A percentile compares a stretch with the other conserved stretches of the same genome.
Evolutionary conservation across 2,329 filamentous ascomycete genomes (phyloP).

Genomic region (Trichophyton simii): DNA sequence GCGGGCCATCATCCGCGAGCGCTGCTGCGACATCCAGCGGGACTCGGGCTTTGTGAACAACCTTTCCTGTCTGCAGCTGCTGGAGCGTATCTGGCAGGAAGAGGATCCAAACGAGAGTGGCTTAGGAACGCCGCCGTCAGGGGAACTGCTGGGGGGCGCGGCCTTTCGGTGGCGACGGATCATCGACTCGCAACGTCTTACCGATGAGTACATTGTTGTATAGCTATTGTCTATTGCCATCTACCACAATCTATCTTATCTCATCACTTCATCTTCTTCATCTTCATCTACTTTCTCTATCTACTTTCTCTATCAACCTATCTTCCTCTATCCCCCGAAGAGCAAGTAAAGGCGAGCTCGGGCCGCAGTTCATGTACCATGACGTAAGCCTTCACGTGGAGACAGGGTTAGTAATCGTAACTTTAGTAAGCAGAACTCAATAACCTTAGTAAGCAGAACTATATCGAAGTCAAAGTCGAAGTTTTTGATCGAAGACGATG

Average conservation of each 20-base stretch:
- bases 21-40: constrained; percentile 74
- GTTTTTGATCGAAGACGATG: too few relatives aligned
- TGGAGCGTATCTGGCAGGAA: constrained; percentile 67
- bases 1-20: constrained; percentile 62
- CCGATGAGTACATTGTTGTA: constrained; percentile 23
- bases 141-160: constrained; percentile 5
- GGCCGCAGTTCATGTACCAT: not conserved
- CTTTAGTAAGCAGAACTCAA: not conserved
- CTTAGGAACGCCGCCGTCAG: not conserved
- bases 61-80: constrained; percentile 66
- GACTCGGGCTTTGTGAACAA: constrained; percentile 93
- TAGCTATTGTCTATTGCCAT: constrained; percentile 15
- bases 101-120: constrained; percentile 17
- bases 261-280: not conserved
- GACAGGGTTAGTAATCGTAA: not conserved
- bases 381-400: not conserved
- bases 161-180: constrained; percentile 22
- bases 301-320: not conserved
- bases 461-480: not conserved
- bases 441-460: not conserved
- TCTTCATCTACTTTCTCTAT: not conserved
- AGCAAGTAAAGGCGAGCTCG: not conserved
- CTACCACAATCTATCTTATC: constrained; percentile 1
- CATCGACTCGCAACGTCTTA: constrained; percentile 19
- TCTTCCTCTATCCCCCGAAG: not conserved